These are phyloP conservation scores for Penicillium sclerotigenum DNA, from an alignment of 2,329 filamentous ascomycete genomes.

Conservation along the genomic window DNA sequence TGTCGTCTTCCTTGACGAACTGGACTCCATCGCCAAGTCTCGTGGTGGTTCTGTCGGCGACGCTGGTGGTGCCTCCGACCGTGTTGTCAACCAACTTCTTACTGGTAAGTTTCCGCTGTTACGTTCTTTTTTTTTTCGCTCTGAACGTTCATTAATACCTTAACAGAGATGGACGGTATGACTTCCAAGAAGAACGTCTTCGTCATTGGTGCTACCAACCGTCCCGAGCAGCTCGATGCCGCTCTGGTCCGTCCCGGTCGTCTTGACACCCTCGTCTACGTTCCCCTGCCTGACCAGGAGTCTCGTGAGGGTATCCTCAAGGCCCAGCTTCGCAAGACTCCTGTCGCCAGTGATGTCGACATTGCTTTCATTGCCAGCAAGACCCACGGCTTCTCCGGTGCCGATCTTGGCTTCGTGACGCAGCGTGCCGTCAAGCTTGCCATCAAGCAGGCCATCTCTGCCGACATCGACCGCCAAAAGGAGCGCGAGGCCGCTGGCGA, in stretches of 20 bases:
- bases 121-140: not conserved
- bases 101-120: conserved; percentile 66
- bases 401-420: conserved; percentile 97
- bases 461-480: conserved; percentile 87
- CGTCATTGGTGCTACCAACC: conserved; percentile 97
- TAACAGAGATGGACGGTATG: conserved; percentile 95
- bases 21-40: conserved; percentile 98
- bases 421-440: conserved; percentile 98
- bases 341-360: conserved; percentile 82
- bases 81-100: conserved; percentile 98
- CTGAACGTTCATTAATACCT: conserved; percentile 42
- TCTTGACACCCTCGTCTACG: conserved; percentile 98
- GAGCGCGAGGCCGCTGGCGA: conserved; percentile 81
- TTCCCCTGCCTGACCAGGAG: conserved; percentile 87
- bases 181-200: conserved; percentile 99
- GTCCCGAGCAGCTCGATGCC: conserved; percentile 97
- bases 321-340: conserved; percentile 97
- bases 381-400: conserved; percentile 99
- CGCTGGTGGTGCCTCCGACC: conserved; percentile 95
- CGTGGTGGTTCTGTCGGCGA: conserved; percentile 95
- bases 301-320: conserved; percentile 87
- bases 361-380: conserved; percentile 89
- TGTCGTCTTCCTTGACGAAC: conserved; percentile 96
- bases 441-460: conserved; percentile 91
- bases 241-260: conserved; percentile 96